These are phyloP conservation scores for Lasiosphaeria ovina DNA, from an alignment of 495 filamentous ascomycete genomes.

Conservation along the genomic window DNA sequence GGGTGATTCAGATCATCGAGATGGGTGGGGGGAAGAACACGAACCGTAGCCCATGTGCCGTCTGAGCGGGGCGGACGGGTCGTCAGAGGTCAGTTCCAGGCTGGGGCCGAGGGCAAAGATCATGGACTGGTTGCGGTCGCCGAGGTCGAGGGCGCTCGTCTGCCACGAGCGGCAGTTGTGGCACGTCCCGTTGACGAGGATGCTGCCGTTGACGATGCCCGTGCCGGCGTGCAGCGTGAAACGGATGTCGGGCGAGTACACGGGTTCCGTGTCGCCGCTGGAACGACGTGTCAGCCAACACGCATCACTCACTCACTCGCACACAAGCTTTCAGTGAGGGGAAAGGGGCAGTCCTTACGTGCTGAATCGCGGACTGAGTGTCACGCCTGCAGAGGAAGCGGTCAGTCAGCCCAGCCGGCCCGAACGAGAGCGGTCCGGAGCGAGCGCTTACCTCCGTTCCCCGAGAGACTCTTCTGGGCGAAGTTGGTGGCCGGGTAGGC, in stretches of 20 bases:
- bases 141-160: slow-evolving; percentile 33
- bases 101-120: slow-evolving; percentile 56
- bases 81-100: slow-evolving; percentile 35
- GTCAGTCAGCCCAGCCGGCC: not conserved
- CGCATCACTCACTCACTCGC: no score
- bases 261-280: slow-evolving; percentile 48
- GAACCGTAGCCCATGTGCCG: slow-evolving; percentile 52
- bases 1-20: not conserved
- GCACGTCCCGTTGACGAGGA: slow-evolving; percentile 50
- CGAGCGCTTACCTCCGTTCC: no score
- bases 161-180: slow-evolving; percentile 46
- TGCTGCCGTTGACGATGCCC: slow-evolving; percentile 15
- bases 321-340: not conserved
- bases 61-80: slow-evolving; percentile 41
- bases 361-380: slow-evolving; percentile 20
- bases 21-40: not conserved
- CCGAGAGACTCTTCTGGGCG: slow-evolving; percentile 3
- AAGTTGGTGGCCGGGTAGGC: slow-evolving; percentile 24
- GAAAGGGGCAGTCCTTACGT: slow-evolving; percentile 16
- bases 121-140: slow-evolving; percentile 42
- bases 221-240: slow-evolving; percentile 39
- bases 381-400: slow-evolving; percentile 14
- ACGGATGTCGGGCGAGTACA: slow-evolving; percentile 36
- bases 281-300: not conserved
- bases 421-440: not conserved